Percentiles rank a stretch among this genome's conserved stretches.
phyloP scores from a whole-genome alignment of 345 rosid genomes.

The Clarkia xantiana region DNA sequence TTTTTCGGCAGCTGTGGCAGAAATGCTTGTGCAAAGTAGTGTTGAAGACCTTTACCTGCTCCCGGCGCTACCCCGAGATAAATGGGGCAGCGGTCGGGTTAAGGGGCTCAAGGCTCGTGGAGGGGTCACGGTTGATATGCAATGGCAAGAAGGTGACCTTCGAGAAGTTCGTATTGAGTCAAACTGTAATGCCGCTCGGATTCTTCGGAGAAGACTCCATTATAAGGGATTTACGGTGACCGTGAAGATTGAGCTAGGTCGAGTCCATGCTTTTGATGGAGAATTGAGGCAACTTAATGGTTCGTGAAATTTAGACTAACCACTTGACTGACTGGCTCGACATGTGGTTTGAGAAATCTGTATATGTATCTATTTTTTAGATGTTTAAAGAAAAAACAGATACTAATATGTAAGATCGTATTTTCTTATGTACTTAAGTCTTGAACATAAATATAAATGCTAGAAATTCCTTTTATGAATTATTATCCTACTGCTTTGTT shows the following conservation, averaged over 20 bases:
- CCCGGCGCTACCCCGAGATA: constrained; percentile 67
- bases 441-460: too few species aligned
- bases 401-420: too few species aligned
- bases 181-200: background rate
- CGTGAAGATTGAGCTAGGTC: constrained; percentile 28
- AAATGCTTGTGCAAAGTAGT: constrained; percentile 85
- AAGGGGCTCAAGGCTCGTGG: constrained; percentile 80
- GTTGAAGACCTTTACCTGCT: constrained; percentile 52
- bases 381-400: too few species aligned
- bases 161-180: constrained; percentile 46
- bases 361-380: too few species aligned
- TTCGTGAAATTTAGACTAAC: background rate
- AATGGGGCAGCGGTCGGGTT: constrained; percentile 62
- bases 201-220: constrained; percentile 16
- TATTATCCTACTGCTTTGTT: too few species aligned
- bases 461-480: too few species aligned
- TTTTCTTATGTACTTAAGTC: too few species aligned
- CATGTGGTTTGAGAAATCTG: too few species aligned
- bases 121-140: constrained; percentile 44
- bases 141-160: constrained; percentile 71
- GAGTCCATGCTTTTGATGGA: constrained; percentile 36
- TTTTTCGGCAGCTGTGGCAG: constrained; percentile 62
- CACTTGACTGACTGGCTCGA: too few species aligned
- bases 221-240: constrained; percentile 34
- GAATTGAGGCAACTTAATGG: constrained; percentile 33